A percentile compares a stretch with the other conserved stretches of the same genome.
These are phyloP conservation scores for Xylariaceae sp. DNA, from an alignment of 2,329 filamentous ascomycete genomes.

Conservation along the genomic window DNA sequence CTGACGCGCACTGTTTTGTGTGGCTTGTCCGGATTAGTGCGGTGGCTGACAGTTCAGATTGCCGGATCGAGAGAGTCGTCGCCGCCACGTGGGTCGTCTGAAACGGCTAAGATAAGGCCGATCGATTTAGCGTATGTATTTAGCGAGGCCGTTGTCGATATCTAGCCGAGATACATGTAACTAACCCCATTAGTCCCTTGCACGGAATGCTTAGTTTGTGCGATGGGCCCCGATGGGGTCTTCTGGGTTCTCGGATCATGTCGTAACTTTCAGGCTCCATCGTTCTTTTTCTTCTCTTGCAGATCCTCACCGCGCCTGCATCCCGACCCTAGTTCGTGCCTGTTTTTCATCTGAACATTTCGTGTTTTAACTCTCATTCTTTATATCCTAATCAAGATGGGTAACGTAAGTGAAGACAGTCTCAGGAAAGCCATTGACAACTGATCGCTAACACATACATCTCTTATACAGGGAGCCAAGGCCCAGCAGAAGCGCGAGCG, in stretches of 20 bases:
- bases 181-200: neutral
- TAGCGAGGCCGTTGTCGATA: neutral
- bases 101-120: neutral
- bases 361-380: neutral
- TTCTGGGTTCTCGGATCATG: neutral
- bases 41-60: neutral
- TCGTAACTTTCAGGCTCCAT: slow-evolving; percentile 4
- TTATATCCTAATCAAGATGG: slow-evolving; percentile 15
- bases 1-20: neutral
- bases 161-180: neutral
- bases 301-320: slow-evolving; percentile 9
- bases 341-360: neutral
- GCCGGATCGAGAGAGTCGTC: neutral
- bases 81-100: neutral
- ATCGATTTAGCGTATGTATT: neutral
- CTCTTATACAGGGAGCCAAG: slow-evolving; percentile 51
- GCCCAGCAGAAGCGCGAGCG: slow-evolving; percentile 69
- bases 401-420: slow-evolving; percentile 16
- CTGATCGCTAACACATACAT: slow-evolving; percentile 12
- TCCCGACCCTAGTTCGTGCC: neutral
- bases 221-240: neutral
- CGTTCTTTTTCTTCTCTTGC: slow-evolving; percentile 15
- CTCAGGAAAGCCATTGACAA: neutral
- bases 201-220: neutral
- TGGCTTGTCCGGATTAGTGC: neutral